phyloP scores from a whole-genome alignment of 2,329 filamentous ascomycete species.

The Calonectria leucothoes region DNA sequence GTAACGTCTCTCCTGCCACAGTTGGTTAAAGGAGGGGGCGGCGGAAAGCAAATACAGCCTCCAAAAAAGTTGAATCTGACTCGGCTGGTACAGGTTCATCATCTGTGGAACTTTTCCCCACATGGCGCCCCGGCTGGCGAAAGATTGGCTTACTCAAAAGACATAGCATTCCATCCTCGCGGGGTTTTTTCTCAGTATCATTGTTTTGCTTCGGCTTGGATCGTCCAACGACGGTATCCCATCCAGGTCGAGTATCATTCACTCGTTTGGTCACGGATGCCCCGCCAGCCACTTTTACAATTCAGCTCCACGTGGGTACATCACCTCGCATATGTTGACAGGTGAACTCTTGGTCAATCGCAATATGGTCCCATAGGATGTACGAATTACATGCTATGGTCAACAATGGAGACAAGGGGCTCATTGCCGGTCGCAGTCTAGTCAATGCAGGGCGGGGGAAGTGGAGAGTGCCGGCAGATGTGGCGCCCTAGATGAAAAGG shows the following conservation, averaged over 20 bases:
- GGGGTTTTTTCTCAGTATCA: neutral
- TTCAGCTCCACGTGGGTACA: neutral
- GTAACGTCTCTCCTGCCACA: neutral
- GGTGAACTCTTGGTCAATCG: neutral
- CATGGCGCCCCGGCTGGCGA: neutral
- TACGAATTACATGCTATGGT: accelerated
- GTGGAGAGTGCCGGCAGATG: neutral
- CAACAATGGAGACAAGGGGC: no score
- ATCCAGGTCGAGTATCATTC: neutral
- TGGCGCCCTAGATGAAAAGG: neutral
- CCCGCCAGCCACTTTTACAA: neutral
- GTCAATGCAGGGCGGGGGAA: neutral
- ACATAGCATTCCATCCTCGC: neutral
- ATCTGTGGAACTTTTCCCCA: neutral
- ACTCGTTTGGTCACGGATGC: accelerated
- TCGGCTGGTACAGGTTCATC: neutral
- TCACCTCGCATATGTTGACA: no score
- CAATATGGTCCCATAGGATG: neutral
- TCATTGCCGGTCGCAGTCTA: neutral
- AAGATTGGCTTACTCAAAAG: neutral
- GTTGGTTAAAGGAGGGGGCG: neutral
- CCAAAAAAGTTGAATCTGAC: neutral
- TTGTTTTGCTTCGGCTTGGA: neutral
- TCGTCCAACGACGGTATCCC: neutral
- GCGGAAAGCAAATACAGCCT: neutral